Base-by-base conservation (phyloP, 2,329 filamentous ascomycete species). In the Aphanoascus verrucosus region DNA sequence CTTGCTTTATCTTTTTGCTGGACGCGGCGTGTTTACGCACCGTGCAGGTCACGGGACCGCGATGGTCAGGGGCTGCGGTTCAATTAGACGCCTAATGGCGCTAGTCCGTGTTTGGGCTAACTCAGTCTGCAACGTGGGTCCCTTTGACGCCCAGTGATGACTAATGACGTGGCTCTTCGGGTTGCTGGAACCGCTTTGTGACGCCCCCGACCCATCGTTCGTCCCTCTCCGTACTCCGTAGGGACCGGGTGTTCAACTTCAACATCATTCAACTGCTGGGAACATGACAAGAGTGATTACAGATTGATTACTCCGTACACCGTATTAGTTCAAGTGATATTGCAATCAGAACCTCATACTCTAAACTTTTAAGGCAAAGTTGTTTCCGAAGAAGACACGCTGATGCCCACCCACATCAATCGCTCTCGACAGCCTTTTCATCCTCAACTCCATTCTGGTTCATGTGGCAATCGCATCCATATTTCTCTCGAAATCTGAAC, bases 391-490 rank as follows among this genome's bases (percentile, higher is more conserved):
- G n/a, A n/a, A n/a, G n/a, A n/a, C 8, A 12, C 35, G 12, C n/a
- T n/a, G 42, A n/a, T 20, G 5, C 31, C 42, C 28, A 3, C 9
- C 15, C 11, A 20, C 34, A 38, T 45, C 34, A 45, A 52, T 42
- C 32, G 23, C 35, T 12, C 14, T 19, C 23, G 7, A 20, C 14
- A 49, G 19, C 20, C 32, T 32, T 38, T 19, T 41, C 23, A 20
- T 52, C 49, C 20, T 55, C 53, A 5, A 55, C 57, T 43, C 56
- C 55, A 44, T 52, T 54, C 28, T 49, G 44, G 28, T 57, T 58
- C 56, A 42, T 46, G 38, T 57, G 59, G 64, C 88, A 96, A 58
- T 79, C 68, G 61, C 89, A 94, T 1, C 71, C 71, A 63, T 79
- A 86, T 59, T 66, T 70, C 50, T 65, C 65, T 57, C 79, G 74